Evolutionary conservation across 2,329 filamentous ascomycete species (phyloP).

Genomic region (Aspergillus sp.): DNA sequence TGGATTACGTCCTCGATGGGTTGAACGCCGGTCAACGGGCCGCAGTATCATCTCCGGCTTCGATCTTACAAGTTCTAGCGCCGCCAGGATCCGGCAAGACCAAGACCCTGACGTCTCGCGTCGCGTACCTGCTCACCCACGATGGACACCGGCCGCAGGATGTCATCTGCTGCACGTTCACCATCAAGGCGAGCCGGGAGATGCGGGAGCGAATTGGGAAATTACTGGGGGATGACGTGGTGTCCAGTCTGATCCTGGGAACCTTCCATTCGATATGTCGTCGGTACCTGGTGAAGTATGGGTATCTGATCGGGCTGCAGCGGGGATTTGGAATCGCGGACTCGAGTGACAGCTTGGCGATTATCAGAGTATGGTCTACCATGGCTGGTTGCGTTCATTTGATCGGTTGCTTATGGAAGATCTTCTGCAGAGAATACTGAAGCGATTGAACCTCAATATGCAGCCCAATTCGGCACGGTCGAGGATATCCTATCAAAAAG

Average conservation of each 20-base stretch:
- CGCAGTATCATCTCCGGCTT: constrained; percentile 54
- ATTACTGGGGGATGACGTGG: constrained; percentile 67
- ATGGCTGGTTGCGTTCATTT: background rate
- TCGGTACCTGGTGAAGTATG: constrained; percentile 75
- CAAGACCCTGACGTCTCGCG: constrained; percentile 84
- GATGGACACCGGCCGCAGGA: constrained; percentile 68
- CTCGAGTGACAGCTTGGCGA: constrained; percentile 65
- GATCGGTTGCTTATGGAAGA: constrained; percentile 6
- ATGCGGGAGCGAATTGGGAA: constrained; percentile 83
- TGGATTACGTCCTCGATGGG: constrained; percentile 49
- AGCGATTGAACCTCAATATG: constrained; percentile 57
- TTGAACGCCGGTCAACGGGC: constrained; percentile 56
- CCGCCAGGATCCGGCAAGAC: constrained; percentile 75
- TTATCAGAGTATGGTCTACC: constrained; percentile 48
- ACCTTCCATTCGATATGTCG: constrained; percentile 92
- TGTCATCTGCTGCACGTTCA: constrained; percentile 92
- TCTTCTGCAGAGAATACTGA: constrained; percentile 57
- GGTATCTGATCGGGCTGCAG: constrained; percentile 69
- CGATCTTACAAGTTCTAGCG: constrained; percentile 53
- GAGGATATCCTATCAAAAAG: constrained; percentile 61
- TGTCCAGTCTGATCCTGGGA: constrained; percentile 70
- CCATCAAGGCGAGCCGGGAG: constrained; percentile 84
- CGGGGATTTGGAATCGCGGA: constrained; percentile 89
- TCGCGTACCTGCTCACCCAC: constrained; percentile 74
- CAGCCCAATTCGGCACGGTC: constrained; percentile 62